Base-by-base conservation (phyloP, 495 filamentous ascomycete species). In the Aspergillus kassunensis region DNA sequence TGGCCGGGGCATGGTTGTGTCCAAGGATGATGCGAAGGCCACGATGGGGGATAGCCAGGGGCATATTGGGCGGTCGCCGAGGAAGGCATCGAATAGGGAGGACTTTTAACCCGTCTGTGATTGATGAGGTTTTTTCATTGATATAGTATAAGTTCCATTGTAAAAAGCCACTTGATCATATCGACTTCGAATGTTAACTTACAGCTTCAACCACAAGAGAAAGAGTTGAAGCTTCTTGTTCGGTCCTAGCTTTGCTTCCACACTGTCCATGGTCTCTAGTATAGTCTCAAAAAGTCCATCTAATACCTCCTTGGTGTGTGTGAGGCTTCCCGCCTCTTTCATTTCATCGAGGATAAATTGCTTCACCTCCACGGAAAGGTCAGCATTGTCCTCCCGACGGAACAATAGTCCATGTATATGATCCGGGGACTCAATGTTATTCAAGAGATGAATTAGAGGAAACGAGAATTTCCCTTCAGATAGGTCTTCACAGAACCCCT, bases 401-500 rank as follows among this genome's bases (percentile, higher is more conserved):
- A 45, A 45, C 8, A 45, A 13, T 18, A 34, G 9, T 11, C 43
- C 43, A 1, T n/a, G 27, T 15, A 45, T 34, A 21, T 12, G 27
- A 3, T 45, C 43, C 9, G 43, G 43, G 3, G 2, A 13, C 6
- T 23, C 15, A 21, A 12, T 45, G 15, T 45, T 18, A 2, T 34
- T 7, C 2, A 56, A 20, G 3, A 56, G 47, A 20, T 56, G 53
- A 8, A 57, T 41, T 4, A 57, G 35, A 0, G 55, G 55, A 33
- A 51, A 53, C 5, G 55, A 57, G 36, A 57, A 53, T 23, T 57
- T 57, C 2, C 55, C 55, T 27, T 57, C 55, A 6, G 29, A 35
- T 6, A 57, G 35, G 29, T 57, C 55, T 16, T 57, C 55, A 37
- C 55, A 57, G 37, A 52, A 53, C 1, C 55, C 55, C 19, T 57